phyloP scores from a whole-genome alignment of 805 yeast genomes.

The Komagataella kurtzmanii region DNA sequence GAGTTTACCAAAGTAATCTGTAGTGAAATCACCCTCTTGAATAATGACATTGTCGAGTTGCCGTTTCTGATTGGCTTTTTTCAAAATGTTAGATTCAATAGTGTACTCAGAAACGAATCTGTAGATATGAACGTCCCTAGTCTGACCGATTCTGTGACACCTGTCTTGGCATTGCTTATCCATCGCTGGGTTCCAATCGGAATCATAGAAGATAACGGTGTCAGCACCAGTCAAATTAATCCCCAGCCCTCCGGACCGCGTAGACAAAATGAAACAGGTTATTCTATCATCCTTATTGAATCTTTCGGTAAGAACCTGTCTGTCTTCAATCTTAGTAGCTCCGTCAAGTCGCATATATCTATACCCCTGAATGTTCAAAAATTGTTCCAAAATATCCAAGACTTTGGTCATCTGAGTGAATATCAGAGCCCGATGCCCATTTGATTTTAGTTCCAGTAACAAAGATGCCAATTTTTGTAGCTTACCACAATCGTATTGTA shows the following conservation, averaged over 20 bases:
- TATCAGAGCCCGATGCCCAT: constrained; percentile 88
- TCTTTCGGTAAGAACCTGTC: constrained; percentile 86
- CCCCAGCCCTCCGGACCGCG: constrained; percentile 97
- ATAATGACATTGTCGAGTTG: constrained; percentile 89
- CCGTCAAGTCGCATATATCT: constrained; percentile 94
- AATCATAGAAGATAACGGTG: constrained; percentile 94
- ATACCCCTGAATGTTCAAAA: constrained; percentile 87
- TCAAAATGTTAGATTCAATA: constrained; percentile 87
- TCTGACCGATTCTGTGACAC: constrained; percentile 97
- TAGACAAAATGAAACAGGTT: constrained; percentile 84
- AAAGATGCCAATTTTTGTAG: constrained; percentile 71
- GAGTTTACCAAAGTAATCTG: constrained; percentile 84
- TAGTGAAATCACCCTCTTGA: constrained; percentile 96
- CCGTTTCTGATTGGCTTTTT: constrained; percentile 89
- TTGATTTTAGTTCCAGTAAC: constrained; percentile 62
- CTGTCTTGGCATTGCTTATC: constrained; percentile 98
- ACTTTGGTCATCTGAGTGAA: constrained; percentile 98
- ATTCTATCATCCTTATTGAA: constrained; percentile 79
- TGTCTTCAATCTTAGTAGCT: constrained; percentile 92
- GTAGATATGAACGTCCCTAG: constrained; percentile 94
- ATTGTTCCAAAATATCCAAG: constrained; percentile 83
- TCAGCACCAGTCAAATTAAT: constrained; percentile 97
- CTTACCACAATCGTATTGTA: constrained; percentile 96
- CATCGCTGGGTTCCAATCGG: constrained; percentile 99
- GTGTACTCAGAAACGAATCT: constrained; percentile 93